Base-by-base conservation (phyloP, 2,329 filamentous ascomycete genomes). In the Nigrospora osmanthi region DNA sequence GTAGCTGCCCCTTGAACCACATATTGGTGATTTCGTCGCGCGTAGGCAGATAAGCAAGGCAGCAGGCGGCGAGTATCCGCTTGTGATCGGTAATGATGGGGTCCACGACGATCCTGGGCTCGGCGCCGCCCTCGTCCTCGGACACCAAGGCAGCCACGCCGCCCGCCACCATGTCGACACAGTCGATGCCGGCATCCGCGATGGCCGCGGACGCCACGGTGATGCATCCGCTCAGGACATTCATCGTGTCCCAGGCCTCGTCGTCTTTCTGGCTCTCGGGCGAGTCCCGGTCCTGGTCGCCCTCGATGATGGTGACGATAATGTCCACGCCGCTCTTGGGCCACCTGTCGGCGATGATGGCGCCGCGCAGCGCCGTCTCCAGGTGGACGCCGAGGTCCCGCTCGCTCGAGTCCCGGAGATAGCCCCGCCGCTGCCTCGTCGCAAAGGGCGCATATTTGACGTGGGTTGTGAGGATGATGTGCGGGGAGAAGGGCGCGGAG, bases 241-340 rank as follows among this genome's bases (percentile, higher is more conserved):
- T 93, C 87, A 97, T 91, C 68, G 87, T 78, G 11, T 89, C 89
- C 84, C 89, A 94, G 13, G 85, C 80, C 50, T 82, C 81, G 47
- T 81, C 76, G 10, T 69, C 72, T 53, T 68, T 72, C 53, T 69
- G 65, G 19, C 68, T 67, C 30, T 69, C 60, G 3, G 66, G 67
- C 39, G 64, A 64, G 61, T 64, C 77, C 62, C 62, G 76, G 66
- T 91, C 85, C 61, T 96, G 88, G 59, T 97, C 93, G 3, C 89
- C 91, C 67, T 98, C 93, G 15, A 98, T 73, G 40, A 98, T 82
- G 0, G 89, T 96, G 40, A 98, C 81, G 15, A 95, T 84, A 35
- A 98, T 83, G 61, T 98, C 93, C n/a, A 95, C 83, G 38, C 89
- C 90, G 62, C 89, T 95, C 72, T 98, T 98, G n/a, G 93, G 93